Base-by-base conservation (phyloP, 139 green algal genomes). In the Tetradesmus obliquus region DNA sequence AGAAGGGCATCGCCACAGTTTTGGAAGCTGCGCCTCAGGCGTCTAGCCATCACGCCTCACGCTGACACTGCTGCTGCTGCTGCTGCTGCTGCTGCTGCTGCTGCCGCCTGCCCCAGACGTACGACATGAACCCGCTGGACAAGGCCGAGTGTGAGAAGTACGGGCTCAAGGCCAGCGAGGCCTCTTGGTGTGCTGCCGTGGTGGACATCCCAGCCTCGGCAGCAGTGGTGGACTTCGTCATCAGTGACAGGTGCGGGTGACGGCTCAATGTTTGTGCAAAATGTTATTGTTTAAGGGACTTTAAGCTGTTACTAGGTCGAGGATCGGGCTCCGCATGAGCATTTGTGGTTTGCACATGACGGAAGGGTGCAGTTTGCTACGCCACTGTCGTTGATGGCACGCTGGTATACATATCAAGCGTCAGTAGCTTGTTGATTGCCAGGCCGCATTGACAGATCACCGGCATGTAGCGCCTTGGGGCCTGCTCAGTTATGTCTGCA, bases 221-320 rank as follows among this genome's bases (percentile, higher is more conserved):
- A 58, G 89, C 87, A 22, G 91, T 97, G 79, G 80, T 99, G 60
- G 96, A 99, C 93, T 99, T 95, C 88, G 97, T 98, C 53, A 93
- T 99, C 72, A 94, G 57, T 9, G 95, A 98, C 91, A 88, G 91
- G n/a, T 82, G 86, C 20, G 84, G 53, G 20, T 3, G 7, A 32
- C 17, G 69, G 10, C 5, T 79, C 4, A n/a, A 7, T 9, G 69
- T 79, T 79, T 66, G 8, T 66, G 32, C 32, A 45, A 1, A 0
- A 0, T 45, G 32, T 45, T 45, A 45, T 45, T 45, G 32, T 45
- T 45, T 45, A 45, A 45, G 32, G 32, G 32, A 45, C 32, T 1
- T 45, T 45, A 45, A 45, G 32, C 32, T 45, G 32, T 45, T 45
- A 45, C 32, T 45, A 45, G 32, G 32, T 45, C 32, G 32, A 45